A percentile compares a stretch with the other conserved stretches of the same genome.
phyloP scores from a whole-genome alignment of 495 filamentous ascomycete genomes.

The Neurospora tetrasperma region DNA sequence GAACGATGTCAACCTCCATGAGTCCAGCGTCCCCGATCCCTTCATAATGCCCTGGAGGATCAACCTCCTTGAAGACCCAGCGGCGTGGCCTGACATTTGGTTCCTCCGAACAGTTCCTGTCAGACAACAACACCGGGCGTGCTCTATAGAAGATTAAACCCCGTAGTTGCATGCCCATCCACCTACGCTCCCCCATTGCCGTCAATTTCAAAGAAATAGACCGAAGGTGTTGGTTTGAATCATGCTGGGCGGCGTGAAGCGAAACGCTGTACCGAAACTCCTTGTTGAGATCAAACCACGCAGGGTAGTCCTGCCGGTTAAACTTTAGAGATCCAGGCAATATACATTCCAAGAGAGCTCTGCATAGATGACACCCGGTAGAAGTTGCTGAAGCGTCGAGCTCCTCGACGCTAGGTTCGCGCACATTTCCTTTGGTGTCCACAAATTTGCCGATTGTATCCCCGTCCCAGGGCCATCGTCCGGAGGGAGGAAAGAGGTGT shows the following conservation, averaged over 20 bases:
- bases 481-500: not conserved
- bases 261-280: not conserved
- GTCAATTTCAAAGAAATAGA: not conserved
- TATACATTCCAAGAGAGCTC: not conserved
- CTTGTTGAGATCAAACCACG: not conserved
- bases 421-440: not conserved
- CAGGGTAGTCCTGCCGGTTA: not conserved
- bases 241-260: not conserved
- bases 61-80: not conserved
- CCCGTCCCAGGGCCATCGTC: not conserved
- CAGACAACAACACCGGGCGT: not conserved
- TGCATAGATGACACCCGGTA: not conserved
- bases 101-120: not conserved
- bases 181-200: not conserved
- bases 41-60: not conserved
- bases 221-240: not conserved
- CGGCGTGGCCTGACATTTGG: not conserved
- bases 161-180: not conserved
- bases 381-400: not conserved
- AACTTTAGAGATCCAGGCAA: not conserved
- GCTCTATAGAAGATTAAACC: not conserved
- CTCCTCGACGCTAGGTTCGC: not conserved
- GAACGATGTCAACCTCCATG: not conserved
- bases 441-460: not conserved
- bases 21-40: not conserved